Percentiles rank a stretch among this genome's conserved stretches.
Conservation (phyloP, 768 basidiomycete genomes). For the Macrocybe gigantea region DNA sequence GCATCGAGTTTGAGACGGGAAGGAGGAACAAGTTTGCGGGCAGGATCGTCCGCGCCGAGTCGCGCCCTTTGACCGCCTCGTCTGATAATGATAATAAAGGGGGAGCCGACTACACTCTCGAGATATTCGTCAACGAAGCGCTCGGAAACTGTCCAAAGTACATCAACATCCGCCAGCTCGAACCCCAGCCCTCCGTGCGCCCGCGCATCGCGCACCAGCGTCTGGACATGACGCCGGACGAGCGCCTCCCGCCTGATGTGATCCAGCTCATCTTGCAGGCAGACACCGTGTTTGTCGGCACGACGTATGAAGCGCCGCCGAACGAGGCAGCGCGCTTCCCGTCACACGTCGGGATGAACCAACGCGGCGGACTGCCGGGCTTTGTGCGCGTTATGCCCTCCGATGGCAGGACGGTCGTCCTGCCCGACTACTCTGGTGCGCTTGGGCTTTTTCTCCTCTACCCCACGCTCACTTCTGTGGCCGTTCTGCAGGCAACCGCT, state of each 20-base stretch:
- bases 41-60: conserved; percentile 14
- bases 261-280: conserved; percentile 40
- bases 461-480: not conserved
- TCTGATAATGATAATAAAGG: no score
- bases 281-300: conserved; percentile 54
- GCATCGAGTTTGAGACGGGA: conserved; percentile 51
- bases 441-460: conserved; percentile 4
- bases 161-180: conserved; percentile 50
- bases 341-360: conserved; percentile 59
- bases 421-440: conserved; percentile 59
- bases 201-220: conserved; percentile 31
- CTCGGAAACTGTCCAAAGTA: conserved; percentile 67
- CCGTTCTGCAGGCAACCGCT: conserved; percentile 42
- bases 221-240: conserved; percentile 23
- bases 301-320: conserved; percentile 35
- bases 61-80: no score
- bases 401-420: conserved; percentile 46
- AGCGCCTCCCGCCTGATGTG: conserved; percentile 43
- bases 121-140: no score
- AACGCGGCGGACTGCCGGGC: conserved; percentile 57
- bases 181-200: conserved; percentile 31
- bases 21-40: conserved; percentile 63
- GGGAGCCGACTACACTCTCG: no score
- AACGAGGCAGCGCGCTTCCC: conserved; percentile 36
- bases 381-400: conserved; percentile 54